Evolutionary conservation across 2,329 filamentous ascomycete species (phyloP).

Genomic region (Scleromitrula shiraiana): DNA sequence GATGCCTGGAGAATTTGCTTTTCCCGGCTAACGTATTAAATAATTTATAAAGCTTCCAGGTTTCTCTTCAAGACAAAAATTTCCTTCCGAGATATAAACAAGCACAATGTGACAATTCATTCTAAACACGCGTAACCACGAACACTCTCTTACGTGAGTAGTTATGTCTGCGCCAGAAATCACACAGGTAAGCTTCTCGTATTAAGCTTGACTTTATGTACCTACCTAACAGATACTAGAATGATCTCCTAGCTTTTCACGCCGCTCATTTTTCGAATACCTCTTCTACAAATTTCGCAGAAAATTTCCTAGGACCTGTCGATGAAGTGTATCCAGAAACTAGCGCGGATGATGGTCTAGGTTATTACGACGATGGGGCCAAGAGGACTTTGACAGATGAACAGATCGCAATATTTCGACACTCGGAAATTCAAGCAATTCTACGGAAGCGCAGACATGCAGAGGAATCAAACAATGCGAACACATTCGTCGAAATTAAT

Average conservation of each 20-base stretch:
- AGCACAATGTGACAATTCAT: neutral
- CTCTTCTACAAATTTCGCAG: conserved; percentile 48
- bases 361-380: conserved; percentile 78
- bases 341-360: conserved; percentile 59
- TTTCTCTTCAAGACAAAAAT: neutral
- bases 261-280: conserved; percentile 21
- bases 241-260: conserved; percentile 26
- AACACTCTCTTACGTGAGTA: neutral
- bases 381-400: conserved; percentile 88
- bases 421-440: conserved; percentile 74
- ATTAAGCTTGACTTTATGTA: neutral
- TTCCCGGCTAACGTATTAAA: neutral
- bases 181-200: neutral
- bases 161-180: conserved; percentile 8
- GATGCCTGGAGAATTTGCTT: no score
- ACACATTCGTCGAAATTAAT: neutral
- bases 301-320: conserved; percentile 39
- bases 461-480: conserved; percentile 14
- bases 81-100: neutral
- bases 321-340: conserved; percentile 37
- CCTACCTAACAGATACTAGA: conserved; percentile 11
- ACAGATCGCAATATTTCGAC: conserved; percentile 83
- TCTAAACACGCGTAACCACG: neutral
- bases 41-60: neutral
- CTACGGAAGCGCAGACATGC: conserved; percentile 42